Percentiles rank a stretch among this genome's conserved stretches.
These are phyloP conservation scores for Phialemoniopsis sp. DNA, from an alignment of 2,329 filamentous ascomycete genomes.

Conservation along the genomic window DNA sequence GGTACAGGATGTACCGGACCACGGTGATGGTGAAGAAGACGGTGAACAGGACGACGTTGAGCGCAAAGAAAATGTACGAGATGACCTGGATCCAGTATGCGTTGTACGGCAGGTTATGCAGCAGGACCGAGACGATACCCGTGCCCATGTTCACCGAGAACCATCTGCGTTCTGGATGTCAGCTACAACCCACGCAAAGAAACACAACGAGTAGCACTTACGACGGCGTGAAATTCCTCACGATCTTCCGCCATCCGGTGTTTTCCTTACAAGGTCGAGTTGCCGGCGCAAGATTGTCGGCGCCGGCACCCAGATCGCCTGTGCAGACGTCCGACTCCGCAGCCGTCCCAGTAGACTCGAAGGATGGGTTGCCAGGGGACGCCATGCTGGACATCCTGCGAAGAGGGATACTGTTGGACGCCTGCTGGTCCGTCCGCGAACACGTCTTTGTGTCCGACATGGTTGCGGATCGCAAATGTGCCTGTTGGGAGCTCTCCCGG, in stretches of 20 bases:
- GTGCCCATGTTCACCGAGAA: slow-evolving; percentile 59
- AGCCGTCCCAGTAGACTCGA: too few relatives aligned
- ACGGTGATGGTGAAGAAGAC: slow-evolving; percentile 44
- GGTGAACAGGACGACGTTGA: slow-evolving; percentile 52
- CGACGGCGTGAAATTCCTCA: slow-evolving; percentile 41
- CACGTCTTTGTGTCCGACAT: too few relatives aligned
- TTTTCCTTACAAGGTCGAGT: slow-evolving; percentile 7
- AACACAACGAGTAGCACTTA: slow-evolving; percentile 14
- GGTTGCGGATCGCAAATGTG: too few relatives aligned
- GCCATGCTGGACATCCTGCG: too few relatives aligned
- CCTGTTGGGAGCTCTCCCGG: too few relatives aligned
- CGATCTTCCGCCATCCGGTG: slow-evolving; percentile 25
- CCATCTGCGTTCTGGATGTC: slow-evolving; percentile 24
- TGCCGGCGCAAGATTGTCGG: background rate
- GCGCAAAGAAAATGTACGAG: slow-evolving; percentile 48
- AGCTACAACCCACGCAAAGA: background rate
- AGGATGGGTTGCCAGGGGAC: too few relatives aligned
- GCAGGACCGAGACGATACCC: slow-evolving; percentile 55
- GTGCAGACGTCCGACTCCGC: too few relatives aligned
- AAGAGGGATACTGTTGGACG: too few relatives aligned
- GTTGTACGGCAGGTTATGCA: slow-evolving; percentile 55
- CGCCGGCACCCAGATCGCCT: background rate
- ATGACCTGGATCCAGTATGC: slow-evolving; percentile 47
- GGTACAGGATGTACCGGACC: slow-evolving; percentile 56
- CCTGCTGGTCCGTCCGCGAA: too few relatives aligned